Evolutionary conservation across 2,329 filamentous ascomycete genomes (phyloP), one percentile per base, ranked within the genome.

Genomic region (Allantophomopsis lycopodina): DNA sequence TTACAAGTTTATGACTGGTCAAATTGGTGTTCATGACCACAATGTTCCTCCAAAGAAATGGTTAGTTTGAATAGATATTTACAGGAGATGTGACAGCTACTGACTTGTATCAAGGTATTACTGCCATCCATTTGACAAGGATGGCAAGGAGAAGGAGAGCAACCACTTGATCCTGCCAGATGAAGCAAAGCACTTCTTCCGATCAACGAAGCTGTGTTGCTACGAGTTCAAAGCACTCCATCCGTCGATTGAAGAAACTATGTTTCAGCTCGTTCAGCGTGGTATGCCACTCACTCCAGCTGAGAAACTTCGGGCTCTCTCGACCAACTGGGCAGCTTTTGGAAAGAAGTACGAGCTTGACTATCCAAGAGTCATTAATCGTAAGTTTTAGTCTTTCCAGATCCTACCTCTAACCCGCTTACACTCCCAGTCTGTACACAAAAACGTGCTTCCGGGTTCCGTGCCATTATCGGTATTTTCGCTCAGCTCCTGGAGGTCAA

Each of bases 231-330:
- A 50, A 5, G 50, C 61, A 15, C 47, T 69, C 3, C 53, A 49
- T 4, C 42, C 50, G 11, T 53, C 56, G 11, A 62, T 65, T 39
- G 64, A 68, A 43, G 64, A 68, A 40, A 65, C 65, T 10, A 55
- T 68, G 37, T 68, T 68, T 43, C 59, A 63, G 6, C 53, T 65
- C 12, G 65, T 68, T 0, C 64, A 69, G 39, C 56, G 62, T 42
- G 65, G 64, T 7, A 50, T 67, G 6, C 58, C 60, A 21, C 55
- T 68, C 4, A 63, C 57, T 3, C 50, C 55, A 7, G 64, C 63
- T 0, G 65, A 68, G 45, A 66, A 64, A 46, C 60, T 68, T 50
- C 57, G 60, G 36, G 65, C 64, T 15, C 57, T 58, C 37, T 60
- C 56, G 1, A 64, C 63, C 1, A 55, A 58, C 8, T 68, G 64